These are phyloP conservation scores for Fusarium albosuccineum DNA, from an alignment of 2,329 filamentous ascomycete species.

Conservation along the genomic window DNA sequence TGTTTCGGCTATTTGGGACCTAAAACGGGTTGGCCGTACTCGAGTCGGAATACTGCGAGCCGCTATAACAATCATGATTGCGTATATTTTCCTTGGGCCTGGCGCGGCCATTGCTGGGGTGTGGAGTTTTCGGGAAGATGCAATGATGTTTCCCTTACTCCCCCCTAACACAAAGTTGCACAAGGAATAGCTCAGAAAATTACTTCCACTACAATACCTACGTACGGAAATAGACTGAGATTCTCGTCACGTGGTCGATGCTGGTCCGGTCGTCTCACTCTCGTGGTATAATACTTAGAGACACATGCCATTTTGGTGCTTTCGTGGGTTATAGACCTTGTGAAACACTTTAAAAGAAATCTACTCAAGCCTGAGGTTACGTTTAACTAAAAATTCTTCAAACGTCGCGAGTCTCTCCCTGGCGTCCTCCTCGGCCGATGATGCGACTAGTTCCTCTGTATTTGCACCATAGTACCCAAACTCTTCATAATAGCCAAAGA, in stretches of 20 bases:
- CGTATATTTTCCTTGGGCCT: conserved; percentile 11
- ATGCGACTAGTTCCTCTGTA: not conserved
- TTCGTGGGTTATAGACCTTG: too few relatives aligned
- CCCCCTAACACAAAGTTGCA: not conserved
- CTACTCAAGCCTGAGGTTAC: too few relatives aligned
- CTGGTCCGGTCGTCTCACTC: too few relatives aligned
- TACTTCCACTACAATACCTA: too few relatives aligned
- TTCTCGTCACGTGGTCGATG: too few relatives aligned
- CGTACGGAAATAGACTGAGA: too few relatives aligned
- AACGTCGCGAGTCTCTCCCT: not conserved
- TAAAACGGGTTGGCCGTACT: conserved; percentile 22
- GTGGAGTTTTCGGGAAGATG: conserved; percentile 30
- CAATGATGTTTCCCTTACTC: not conserved
- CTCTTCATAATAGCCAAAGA: not conserved
- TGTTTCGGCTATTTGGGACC: conserved; percentile 20
- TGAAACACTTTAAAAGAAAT: too few relatives aligned
- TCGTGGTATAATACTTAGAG: too few relatives aligned
- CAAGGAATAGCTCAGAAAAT: not conserved
- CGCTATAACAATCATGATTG: not conserved
- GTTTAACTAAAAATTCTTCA: not conserved
- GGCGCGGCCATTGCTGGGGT: conserved; percentile 24
- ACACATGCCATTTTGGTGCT: too few relatives aligned
- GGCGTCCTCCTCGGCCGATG: not conserved
- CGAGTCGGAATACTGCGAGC: not conserved
- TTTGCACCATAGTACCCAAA: not conserved